Evolutionary conservation across 2,329 filamentous ascomycete species (phyloP).

Genomic region (Trichophyton schoenleinii): DNA sequence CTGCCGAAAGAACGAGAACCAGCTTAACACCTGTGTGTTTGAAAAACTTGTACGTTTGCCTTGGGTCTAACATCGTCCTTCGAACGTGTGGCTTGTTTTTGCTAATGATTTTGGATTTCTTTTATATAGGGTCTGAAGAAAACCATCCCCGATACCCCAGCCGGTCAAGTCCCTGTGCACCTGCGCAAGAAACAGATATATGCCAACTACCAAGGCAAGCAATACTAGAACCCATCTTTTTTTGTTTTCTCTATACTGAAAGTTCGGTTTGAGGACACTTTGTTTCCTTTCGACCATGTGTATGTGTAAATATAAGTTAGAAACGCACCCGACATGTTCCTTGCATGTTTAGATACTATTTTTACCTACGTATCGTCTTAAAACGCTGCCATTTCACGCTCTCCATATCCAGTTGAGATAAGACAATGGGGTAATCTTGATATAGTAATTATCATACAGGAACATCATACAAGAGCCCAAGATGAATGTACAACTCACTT

Average conservation of each 20-base stretch:
- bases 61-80: too few species aligned
- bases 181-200: constrained; percentile 46
- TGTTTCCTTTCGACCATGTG: neutral
- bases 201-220: constrained; percentile 28
- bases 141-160: constrained; percentile 60
- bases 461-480: neutral
- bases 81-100: neutral
- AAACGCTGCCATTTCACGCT: too few species aligned
- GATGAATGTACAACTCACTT: neutral
- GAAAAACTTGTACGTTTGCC: constrained; percentile 68
- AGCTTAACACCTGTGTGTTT: constrained; percentile 88
- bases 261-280: too few species aligned
- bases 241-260: neutral
- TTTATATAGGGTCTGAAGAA: constrained; percentile 61
- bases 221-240: constrained; percentile 20
- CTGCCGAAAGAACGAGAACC: constrained; percentile 76
- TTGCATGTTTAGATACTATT: neutral
- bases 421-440: too few species aligned
- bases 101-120: constrained; percentile 4
- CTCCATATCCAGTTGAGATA: too few species aligned
- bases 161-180: constrained; percentile 59
- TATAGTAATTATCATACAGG: too few species aligned
- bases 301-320: constrained; percentile 7
- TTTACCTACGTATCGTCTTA: neutral
- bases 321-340: neutral